phyloP scores from a whole-genome alignment of 2,329 filamentous ascomycete species.

The Coleophoma cylindrospora region DNA sequence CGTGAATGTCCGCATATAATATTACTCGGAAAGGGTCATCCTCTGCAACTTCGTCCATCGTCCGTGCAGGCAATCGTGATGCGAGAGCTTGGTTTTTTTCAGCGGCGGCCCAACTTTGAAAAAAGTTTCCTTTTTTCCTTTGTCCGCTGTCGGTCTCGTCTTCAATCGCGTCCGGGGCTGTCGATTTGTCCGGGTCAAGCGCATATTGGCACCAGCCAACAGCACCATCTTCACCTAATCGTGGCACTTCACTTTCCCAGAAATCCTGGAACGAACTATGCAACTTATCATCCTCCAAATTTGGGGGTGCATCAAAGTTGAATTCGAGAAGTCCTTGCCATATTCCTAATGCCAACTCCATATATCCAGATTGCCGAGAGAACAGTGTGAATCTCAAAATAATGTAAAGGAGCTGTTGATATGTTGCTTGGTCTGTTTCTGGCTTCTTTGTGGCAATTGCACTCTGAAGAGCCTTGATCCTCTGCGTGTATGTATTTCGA shows the following conservation, averaged over 20 bases:
- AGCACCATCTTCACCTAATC: slow-evolving; percentile 70
- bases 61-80: slow-evolving; percentile 62
- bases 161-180: slow-evolving; percentile 10
- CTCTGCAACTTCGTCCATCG: slow-evolving; percentile 67
- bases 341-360: slow-evolving; percentile 68
- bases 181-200: slow-evolving; percentile 18
- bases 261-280: slow-evolving; percentile 59
- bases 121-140: slow-evolving; percentile 20
- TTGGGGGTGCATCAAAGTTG: slow-evolving; percentile 52
- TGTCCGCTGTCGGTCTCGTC: slow-evolving; percentile 14
- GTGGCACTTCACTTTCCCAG: slow-evolving; percentile 79
- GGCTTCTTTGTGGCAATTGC: slow-evolving; percentile 4
- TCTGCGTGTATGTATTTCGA: slow-evolving; percentile 52
- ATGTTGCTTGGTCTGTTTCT: slow-evolving; percentile 15
- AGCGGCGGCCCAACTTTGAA: slow-evolving; percentile 38
- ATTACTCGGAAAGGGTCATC: slow-evolving; percentile 82
- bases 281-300: slow-evolving; percentile 10
- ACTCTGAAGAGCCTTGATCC: slow-evolving; percentile 43
- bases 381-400: slow-evolving; percentile 72
- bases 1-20: slow-evolving; percentile 70
- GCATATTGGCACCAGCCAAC: slow-evolving; percentile 63
- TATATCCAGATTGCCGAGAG: slow-evolving; percentile 70
- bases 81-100: slow-evolving; percentile 47
- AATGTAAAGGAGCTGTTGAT: slow-evolving; percentile 55
- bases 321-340: slow-evolving; percentile 83